These are phyloP conservation scores for Hortaea werneckii DNA, from an alignment of 2,329 filamentous ascomycete genomes.

Conservation along the genomic window DNA sequence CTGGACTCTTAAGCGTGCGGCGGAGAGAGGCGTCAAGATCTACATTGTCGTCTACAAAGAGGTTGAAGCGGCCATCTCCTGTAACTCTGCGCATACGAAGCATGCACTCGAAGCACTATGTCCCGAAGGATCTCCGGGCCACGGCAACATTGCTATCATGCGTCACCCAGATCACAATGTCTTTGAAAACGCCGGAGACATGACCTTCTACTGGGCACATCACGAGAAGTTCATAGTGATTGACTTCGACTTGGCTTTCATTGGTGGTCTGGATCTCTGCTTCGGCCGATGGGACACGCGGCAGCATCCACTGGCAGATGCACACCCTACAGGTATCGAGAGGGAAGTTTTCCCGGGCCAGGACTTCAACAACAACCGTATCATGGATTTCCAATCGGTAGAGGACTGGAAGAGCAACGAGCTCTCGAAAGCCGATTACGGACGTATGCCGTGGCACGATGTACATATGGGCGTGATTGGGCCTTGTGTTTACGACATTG, in stretches of 20 bases:
- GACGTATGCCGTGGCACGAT: slow-evolving; percentile 98
- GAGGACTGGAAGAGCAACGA: slow-evolving; percentile 89
- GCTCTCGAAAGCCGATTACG: slow-evolving; percentile 79
- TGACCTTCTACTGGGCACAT: slow-evolving; percentile 97
- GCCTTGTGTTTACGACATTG: slow-evolving; percentile 84
- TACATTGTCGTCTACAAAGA: slow-evolving; percentile 91
- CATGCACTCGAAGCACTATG: slow-evolving; percentile 70
- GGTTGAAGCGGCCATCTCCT: slow-evolving; percentile 55
- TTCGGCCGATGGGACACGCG: slow-evolving; percentile 89
- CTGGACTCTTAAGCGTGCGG: slow-evolving; percentile 73
- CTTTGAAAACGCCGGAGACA: slow-evolving; percentile 84
- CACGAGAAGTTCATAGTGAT: slow-evolving; percentile 97
- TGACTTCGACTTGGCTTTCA: slow-evolving; percentile 82
- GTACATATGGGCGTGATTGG: slow-evolving; percentile 87
- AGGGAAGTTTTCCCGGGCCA: slow-evolving; percentile 90
- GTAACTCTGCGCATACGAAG: slow-evolving; percentile 89
- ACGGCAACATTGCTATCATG: slow-evolving; percentile 82
- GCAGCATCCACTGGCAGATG: slow-evolving; percentile 76
- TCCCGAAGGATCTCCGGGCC: slow-evolving; percentile 67
- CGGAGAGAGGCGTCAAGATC: slow-evolving; percentile 89
- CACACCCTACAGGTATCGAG: slow-evolving; percentile 71
- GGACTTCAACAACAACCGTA: slow-evolving; percentile 95
- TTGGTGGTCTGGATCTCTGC: slow-evolving; percentile 88
- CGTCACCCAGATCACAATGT: slow-evolving; percentile 93
- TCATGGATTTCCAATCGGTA: slow-evolving; percentile 91